Percentiles rank a stretch among this genome's conserved stretches.
phyloP scores from a whole-genome alignment of 495 filamentous ascomycete species.

The Penicillium canescens region DNA sequence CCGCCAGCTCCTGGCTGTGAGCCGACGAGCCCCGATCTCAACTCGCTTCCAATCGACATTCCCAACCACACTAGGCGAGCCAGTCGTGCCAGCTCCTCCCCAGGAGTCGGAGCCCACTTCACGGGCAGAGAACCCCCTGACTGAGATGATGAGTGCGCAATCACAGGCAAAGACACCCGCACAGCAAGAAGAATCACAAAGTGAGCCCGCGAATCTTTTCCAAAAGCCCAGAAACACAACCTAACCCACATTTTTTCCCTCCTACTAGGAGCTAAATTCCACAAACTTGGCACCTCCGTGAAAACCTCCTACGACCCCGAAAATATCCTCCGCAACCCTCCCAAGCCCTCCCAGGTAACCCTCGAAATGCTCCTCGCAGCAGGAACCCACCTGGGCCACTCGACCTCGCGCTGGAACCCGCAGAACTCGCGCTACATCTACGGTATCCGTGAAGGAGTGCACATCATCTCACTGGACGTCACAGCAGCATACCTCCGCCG shows the following conservation, averaged over 20 bases:
- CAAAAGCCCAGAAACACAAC: not conserved
- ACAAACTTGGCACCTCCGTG: slow-evolving; percentile 30
- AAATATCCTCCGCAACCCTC: slow-evolving; percentile 67
- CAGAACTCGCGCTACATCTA: slow-evolving; percentile 93
- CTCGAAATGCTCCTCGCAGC: slow-evolving; percentile 90
- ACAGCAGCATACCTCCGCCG: slow-evolving; percentile 87
- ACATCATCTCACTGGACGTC: slow-evolving; percentile 88
- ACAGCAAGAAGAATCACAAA: slow-evolving; percentile 13
- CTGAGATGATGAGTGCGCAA: slow-evolving; percentile 15
- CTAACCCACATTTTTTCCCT: not conserved
- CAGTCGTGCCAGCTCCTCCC: slow-evolving; percentile 16
- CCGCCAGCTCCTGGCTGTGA: slow-evolving; percentile 44
- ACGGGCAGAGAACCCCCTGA: slow-evolving; percentile 13
- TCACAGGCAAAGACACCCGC: slow-evolving; percentile 3
- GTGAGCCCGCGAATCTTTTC: slow-evolving; percentile 17
- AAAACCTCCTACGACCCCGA: slow-evolving; percentile 61
- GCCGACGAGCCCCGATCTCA: slow-evolving; percentile 35
- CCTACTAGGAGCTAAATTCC: slow-evolving; percentile 32
- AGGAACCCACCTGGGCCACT: slow-evolving; percentile 89
- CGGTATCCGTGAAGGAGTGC: slow-evolving; percentile 84
- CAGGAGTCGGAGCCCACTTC: slow-evolving; percentile 8
- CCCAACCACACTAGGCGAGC: slow-evolving; percentile 28
- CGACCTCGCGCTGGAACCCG: slow-evolving; percentile 92
- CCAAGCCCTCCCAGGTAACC: slow-evolving; percentile 73
- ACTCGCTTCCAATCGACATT: slow-evolving; percentile 38